Percentiles rank a stretch among this genome's conserved stretches.
Evolutionary conservation across 1,284 basidiomycete genomes (phyloP).

Genomic region (Anthracocystis panici-leucophaei): DNA sequence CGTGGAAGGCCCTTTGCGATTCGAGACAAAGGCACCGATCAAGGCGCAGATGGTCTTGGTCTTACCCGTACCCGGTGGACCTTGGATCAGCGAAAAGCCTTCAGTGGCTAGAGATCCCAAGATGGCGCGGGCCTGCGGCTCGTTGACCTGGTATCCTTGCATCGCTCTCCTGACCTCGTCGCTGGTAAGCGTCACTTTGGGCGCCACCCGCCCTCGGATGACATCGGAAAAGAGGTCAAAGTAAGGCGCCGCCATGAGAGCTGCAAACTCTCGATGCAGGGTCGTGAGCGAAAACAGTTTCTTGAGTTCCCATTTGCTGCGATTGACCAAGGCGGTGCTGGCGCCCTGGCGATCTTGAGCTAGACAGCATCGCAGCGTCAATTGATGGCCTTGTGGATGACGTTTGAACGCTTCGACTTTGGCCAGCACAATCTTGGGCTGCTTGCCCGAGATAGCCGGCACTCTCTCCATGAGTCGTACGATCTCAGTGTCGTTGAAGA

Average conservation of each 20-base stretch:
- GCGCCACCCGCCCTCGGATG: constrained; percentile 76
- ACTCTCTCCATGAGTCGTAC: constrained; percentile 85
- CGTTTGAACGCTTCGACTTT: constrained; percentile 81
- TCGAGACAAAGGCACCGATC: constrained; percentile 83
- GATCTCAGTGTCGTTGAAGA: constrained; percentile 71
- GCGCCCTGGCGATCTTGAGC: constrained; percentile 70
- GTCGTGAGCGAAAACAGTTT: constrained; percentile 92
- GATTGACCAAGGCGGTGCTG: constrained; percentile 72
- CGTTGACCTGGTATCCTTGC: constrained; percentile 82
- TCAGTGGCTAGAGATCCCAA: constrained; percentile 78
- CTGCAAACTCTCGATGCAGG: constrained; percentile 89
- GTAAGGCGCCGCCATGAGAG: constrained; percentile 83
- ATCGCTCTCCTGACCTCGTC: constrained; percentile 75
- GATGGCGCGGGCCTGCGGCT: constrained; percentile 93
- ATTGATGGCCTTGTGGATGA: constrained; percentile 72
- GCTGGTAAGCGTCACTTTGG: constrained; percentile 72
- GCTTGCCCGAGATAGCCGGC: constrained; percentile 78
- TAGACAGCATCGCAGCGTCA: constrained; percentile 72
- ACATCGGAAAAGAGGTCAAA: constrained; percentile 83
- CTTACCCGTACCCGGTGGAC: constrained; percentile 98
- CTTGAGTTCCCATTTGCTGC: constrained; percentile 79
- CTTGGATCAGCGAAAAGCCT: constrained; percentile 94
- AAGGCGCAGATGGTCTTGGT: constrained; percentile 97
- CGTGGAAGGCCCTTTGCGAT: constrained; percentile 47
- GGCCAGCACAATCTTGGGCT: constrained; percentile 74